phyloP scores from a whole-genome alignment of 78 protist species.

The Isochrysis galbana region DNA sequence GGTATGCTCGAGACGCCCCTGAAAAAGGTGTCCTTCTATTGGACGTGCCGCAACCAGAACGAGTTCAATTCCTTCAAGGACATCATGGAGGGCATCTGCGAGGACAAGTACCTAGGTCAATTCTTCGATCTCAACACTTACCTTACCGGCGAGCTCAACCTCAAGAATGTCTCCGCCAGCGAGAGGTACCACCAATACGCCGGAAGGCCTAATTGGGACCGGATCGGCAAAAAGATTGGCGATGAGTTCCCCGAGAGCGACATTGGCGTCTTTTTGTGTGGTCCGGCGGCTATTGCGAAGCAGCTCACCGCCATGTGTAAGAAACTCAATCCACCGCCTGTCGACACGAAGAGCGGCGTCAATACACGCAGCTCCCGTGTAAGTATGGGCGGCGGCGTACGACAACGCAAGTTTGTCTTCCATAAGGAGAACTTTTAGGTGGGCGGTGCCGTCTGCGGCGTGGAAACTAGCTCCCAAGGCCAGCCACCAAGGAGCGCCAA shows the following conservation, averaged over 20 bases:
- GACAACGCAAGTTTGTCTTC: not conserved
- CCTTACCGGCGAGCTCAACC: not conserved
- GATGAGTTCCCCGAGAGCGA: not conserved
- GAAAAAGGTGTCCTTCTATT: not conserved
- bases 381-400: not conserved
- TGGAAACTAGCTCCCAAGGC: too few species aligned
- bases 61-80: not conserved
- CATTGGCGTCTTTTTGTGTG: not conserved
- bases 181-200: not conserved
- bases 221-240: not conserved
- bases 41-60: not conserved
- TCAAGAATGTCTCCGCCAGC: not conserved
- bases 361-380: too few species aligned
- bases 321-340: not conserved
- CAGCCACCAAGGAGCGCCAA: too few species aligned
- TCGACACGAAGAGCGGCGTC: too few species aligned
- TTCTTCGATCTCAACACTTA: not conserved
- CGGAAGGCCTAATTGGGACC: not conserved
- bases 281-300: not conserved
- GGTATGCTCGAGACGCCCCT: not conserved
- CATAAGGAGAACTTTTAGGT: not conserved
- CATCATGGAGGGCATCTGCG: not conserved
- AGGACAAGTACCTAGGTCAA: not conserved
- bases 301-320: not conserved
- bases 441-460: too few species aligned